Base-by-base conservation (phyloP, 106 monocot genomes). In the Xerophyta viscosa region DNA sequence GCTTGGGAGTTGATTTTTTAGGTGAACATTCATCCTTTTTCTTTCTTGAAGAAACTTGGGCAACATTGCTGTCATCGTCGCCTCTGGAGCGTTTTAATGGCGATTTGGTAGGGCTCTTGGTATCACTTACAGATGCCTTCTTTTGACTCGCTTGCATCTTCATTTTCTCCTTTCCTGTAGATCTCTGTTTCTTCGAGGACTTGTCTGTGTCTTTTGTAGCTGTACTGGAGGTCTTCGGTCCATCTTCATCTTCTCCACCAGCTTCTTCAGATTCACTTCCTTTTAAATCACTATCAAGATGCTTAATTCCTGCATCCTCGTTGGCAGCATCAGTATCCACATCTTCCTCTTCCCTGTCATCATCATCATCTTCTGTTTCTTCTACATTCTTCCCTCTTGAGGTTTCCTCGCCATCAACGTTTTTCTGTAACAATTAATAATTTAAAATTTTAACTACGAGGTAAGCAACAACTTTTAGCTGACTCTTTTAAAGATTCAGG, bases 21-120 rank as follows among this genome's bases (percentile, higher is more conserved):
- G 59, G 59, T 12, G 75, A 57, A 17, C 28, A 24, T 51, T 62
- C 57, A 27, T 64, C 83, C 69, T 70, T 88, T 58, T 79, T 89
- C 42, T 80, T 76, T 24, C 84, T 76, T 24, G 79, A 76, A 47
- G 83, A 83, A 18, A 88, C 88, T 68, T 83, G 83, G 37, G 59
- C 81, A 37, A 47, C 57, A 48, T 75, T 66, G 37, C 59, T 58
- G 18, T 27, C 48, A 46, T 72, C 70, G 61, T 62, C 74, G 27
- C 18, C 50, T 31, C 61, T 62, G 23, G 58, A 9, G 15, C 8
- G 31, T 60, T 64, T 64, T 4, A 60, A 69, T 18, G 75, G 25
- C 46, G 67, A 36, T 55, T 54, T 76, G 24, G 19, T n/a, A 59
- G 65, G 60, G 53, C 31, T 64, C 55, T 76, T 83, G 11, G 48